Evolutionary conservation across 306 rosid genomes (phyloP), one percentile per base, ranked within the genome.

Genomic region (Prunus mira): DNA sequence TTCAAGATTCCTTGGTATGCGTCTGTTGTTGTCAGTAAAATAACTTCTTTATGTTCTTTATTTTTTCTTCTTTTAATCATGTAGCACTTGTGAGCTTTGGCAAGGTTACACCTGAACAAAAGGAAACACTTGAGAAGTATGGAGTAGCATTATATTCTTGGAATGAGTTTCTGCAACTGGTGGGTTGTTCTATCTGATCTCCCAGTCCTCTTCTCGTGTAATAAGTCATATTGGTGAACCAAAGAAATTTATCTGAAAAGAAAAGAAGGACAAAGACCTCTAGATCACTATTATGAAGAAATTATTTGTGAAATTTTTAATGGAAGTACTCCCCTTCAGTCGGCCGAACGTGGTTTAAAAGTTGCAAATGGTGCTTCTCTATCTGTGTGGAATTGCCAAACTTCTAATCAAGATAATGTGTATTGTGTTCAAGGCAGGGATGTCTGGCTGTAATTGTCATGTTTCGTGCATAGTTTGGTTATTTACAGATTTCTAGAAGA

Each of bases 41-140:
- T 61, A 82, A 80, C 24, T 28, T 62, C 22, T 62, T 30, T 13
- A 14, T 62, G n/a, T 3, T 30, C 63, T 28, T 72, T 57, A 19
- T 75, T 55, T 71, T 60, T 43, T 41, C 75, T 54, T 82, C 58
- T 54, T 46, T 28, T 41, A 15, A 50, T 64, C 75, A 56, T 78
- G 75, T 72, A 95, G 98, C 90, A 67, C 71, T 95, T 83, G 97
- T 95, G 89, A 92, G 98, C 91, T 92, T 95, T 30, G 97, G 97
- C 55, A 87, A 90, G 76, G 96, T 89, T 86, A 75, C 96, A 5
- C 76, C 81, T 22, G 88, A 88, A 71, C 95, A 95, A 82, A 95
- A 85, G 85, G 88, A 86, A 82, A 85, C 86, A 65, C 88, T 89
- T 79, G 83, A 84, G 67, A 79, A 80, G 75, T 89, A 78, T 80